Conservation (phyloP, 2,329 filamentous ascomycete species). For the Rugonectria rugulosa region DNA sequence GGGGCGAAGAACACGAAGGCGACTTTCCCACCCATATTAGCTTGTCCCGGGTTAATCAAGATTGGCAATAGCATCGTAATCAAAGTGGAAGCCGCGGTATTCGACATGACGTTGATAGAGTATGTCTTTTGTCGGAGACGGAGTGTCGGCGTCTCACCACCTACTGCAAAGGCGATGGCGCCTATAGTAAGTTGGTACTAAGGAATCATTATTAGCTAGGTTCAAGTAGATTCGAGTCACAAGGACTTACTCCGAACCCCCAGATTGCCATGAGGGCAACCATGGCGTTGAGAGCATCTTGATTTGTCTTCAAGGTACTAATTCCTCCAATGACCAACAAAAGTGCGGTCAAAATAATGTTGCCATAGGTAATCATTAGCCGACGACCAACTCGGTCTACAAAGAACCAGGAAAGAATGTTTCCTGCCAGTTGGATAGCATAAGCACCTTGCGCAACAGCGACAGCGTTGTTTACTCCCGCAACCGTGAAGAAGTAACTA, state of each 20-base stretch:
- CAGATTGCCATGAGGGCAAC: constrained; percentile 9
- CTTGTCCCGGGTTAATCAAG: constrained; percentile 9
- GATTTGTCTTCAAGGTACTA: constrained; percentile 1
- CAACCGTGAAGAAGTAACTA: constrained; percentile 36
- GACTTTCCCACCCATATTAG: constrained; percentile 9
- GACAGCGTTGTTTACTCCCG: constrained; percentile 35
- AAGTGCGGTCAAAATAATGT: constrained; percentile 31
- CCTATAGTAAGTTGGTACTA: constrained; percentile 13
- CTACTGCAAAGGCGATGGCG: constrained; percentile 1
- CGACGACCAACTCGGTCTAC: constrained; percentile 39
- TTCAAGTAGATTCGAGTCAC: not conserved
- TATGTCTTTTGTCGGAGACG: constrained; percentile 11
- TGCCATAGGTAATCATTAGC: constrained; percentile 36
- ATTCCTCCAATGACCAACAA: constrained; percentile 38
- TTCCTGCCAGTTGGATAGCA: constrained; percentile 38
- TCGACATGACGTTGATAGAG: constrained; percentile 10
- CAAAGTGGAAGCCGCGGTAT: constrained; percentile 4
- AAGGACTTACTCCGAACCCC: constrained; percentile 1
- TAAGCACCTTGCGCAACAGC: constrained; percentile 37
- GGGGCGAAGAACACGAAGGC: constrained; percentile 9
- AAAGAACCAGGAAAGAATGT: constrained; percentile 39
- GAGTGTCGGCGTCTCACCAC: constrained; percentile 4
- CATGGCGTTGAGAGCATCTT: constrained; percentile 1
- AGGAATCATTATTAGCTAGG: no score
- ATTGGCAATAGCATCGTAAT: constrained; percentile 6